phyloP scores from a whole-genome alignment of 345 rosid species.

The Cochlearia excelsa region DNA sequence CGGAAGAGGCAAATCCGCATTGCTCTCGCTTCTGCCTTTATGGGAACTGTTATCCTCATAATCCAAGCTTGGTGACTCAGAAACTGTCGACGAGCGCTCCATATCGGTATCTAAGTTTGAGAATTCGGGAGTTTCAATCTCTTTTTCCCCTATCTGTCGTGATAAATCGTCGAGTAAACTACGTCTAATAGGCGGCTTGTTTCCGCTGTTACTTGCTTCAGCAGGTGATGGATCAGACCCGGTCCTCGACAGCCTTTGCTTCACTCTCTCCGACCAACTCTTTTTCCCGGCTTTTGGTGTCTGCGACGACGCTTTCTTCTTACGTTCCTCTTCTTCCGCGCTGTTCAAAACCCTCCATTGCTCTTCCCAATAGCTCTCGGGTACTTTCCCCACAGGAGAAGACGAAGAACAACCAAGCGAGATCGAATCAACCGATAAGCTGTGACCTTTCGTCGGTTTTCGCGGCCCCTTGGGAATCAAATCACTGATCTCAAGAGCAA shows the following conservation, averaged over 20 bases:
- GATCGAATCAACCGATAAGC: constrained; percentile 49
- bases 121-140: constrained; percentile 6
- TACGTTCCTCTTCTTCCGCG: constrained; percentile 48
- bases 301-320: constrained; percentile 34
- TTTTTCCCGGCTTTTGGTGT: constrained; percentile 44
- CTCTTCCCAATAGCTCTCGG: constrained; percentile 96
- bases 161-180: constrained; percentile 72
- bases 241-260: constrained; percentile 52
- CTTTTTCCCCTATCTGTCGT: constrained; percentile 44
- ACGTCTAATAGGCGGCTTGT: constrained; percentile 49
- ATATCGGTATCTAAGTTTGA: constrained; percentile 8
- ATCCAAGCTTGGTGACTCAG: constrained; percentile 47
- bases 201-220: constrained; percentile 33
- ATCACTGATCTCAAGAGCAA: constrained; percentile 51
- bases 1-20: constrained; percentile 40
- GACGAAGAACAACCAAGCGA: constrained; percentile 66
- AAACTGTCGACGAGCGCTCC: constrained; percentile 52
- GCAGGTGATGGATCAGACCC: constrained; percentile 65
- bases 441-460: constrained; percentile 48
- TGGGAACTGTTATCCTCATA: constrained; percentile 56
- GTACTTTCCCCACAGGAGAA: constrained; percentile 56
- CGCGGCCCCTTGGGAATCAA: constrained; percentile 33
- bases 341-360: constrained; percentile 80
- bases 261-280: constrained; percentile 78
- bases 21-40: constrained; percentile 54